Conservation (phyloP, 2,329 filamentous ascomycete genomes). For the Cytospora paraplurivora region DNA sequence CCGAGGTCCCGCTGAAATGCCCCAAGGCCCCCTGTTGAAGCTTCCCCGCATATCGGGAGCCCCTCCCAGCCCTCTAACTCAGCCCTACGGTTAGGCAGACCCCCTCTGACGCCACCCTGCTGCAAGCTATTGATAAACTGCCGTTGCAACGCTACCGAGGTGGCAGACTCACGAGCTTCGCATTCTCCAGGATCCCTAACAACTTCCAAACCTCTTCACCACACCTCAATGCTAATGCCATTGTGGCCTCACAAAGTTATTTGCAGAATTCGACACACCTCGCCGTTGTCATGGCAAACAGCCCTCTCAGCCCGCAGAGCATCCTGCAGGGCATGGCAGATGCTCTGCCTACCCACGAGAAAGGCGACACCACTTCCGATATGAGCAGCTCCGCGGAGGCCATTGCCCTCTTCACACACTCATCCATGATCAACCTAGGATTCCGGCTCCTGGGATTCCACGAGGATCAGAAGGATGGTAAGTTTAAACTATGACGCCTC, state of each 20-base stretch:
- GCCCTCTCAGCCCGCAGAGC: constrained; percentile 47
- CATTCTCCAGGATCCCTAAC: background rate
- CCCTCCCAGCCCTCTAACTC: constrained; percentile 16
- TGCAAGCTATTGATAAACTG: constrained; percentile 1
- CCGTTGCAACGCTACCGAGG: background rate
- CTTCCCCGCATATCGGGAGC: constrained; percentile 18
- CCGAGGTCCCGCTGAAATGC: background rate
- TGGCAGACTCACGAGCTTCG: background rate
- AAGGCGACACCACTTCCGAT: constrained; percentile 59
- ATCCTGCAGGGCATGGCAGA: constrained; percentile 61
- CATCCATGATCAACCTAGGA: constrained; percentile 76
- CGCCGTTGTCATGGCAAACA: constrained; percentile 26
- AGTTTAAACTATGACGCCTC: constrained; percentile 27
- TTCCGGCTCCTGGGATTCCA: constrained; percentile 83
- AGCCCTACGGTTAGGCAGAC: constrained; percentile 27
- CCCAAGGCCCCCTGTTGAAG: background rate
- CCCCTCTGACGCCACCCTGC: constrained; percentile 22
- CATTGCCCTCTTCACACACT: constrained; percentile 80
- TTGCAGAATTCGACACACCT: background rate
- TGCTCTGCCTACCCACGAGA: constrained; percentile 57
- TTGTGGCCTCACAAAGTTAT: background rate
- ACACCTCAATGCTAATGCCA: background rate
- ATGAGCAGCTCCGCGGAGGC: constrained; percentile 77
- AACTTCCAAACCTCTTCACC: background rate
- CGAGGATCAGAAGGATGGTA: constrained; percentile 77